Conservation (phyloP, 345 rosid species). For the Turnera subulata region DNA sequence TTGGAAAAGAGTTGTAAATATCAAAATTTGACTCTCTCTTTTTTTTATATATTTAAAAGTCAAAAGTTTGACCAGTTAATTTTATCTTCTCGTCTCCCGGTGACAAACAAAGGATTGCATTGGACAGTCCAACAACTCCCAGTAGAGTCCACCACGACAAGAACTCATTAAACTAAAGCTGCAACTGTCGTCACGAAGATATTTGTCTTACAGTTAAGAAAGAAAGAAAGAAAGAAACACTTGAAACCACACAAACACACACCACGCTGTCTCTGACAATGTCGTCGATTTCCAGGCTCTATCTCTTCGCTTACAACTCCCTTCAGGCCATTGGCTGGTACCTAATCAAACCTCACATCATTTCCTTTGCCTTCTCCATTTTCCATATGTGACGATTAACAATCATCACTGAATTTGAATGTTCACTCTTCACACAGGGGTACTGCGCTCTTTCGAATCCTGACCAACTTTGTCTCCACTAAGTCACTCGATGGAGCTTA, state of each 20-base stretch:
- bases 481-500: conserved; percentile 47
- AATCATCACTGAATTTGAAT: neutral
- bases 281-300: conserved; percentile 29
- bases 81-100: too few relatives aligned
- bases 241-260: neutral
- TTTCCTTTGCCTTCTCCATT: neutral
- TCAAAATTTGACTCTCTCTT: too few relatives aligned
- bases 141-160: neutral
- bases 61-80: too few relatives aligned
- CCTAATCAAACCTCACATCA: neutral
- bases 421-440: conserved; percentile 32
- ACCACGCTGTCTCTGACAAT: conserved; percentile 20
- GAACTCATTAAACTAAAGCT: neutral
- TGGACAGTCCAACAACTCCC: neutral
- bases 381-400: too few relatives aligned
- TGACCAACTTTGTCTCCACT: conserved; percentile 28
- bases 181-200: neutral
- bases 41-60: too few relatives aligned
- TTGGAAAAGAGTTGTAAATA: too few relatives aligned
- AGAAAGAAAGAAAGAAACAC: neutral
- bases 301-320: conserved; percentile 69
- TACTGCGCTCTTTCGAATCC: conserved; percentile 40
- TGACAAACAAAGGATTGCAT: neutral
- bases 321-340: conserved; percentile 70
- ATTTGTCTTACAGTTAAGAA: too few relatives aligned